These are phyloP conservation scores for Alternaria rosae DNA, from an alignment of 2,329 filamentous ascomycete genomes.

Conservation along the genomic window DNA sequence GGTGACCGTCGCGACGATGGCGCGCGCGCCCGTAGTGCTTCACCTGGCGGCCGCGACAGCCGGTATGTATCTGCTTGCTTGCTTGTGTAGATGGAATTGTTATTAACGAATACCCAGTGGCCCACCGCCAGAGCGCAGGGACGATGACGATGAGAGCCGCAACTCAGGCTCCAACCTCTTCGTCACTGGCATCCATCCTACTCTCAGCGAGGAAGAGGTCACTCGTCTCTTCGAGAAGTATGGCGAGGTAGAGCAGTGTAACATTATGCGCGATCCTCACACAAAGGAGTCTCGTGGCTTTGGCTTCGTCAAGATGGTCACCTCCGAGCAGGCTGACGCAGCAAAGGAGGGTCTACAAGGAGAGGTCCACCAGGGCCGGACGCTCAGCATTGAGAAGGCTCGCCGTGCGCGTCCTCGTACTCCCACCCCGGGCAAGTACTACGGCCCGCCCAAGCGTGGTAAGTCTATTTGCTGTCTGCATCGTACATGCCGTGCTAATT, in stretches of 20 bases:
- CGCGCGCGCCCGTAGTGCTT: slow-evolving; percentile 69
- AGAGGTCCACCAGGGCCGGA: slow-evolving; percentile 93
- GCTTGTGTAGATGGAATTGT: slow-evolving; percentile 3
- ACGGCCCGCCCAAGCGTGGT: slow-evolving; percentile 97
- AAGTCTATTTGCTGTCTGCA: slow-evolving; percentile 48
- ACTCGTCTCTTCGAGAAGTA: slow-evolving; percentile 98
- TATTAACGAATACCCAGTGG: slow-evolving; percentile 50
- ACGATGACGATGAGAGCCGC: slow-evolving; percentile 80
- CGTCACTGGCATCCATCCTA: slow-evolving; percentile 96
- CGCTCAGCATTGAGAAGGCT: slow-evolving; percentile 98
- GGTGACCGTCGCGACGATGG: slow-evolving; percentile 60
- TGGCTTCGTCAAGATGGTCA: slow-evolving; percentile 99
- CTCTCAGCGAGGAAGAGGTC: slow-evolving; percentile 87
- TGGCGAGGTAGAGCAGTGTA: slow-evolving; percentile 97
- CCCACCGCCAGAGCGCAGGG: slow-evolving; percentile 56
- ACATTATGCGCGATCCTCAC: slow-evolving; percentile 99
- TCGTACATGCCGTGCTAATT: slow-evolving; percentile 18
- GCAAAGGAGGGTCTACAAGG: slow-evolving; percentile 96
- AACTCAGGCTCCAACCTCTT: slow-evolving; percentile 99
- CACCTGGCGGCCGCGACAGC: slow-evolving; percentile 64
- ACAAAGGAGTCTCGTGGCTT: slow-evolving; percentile 98
- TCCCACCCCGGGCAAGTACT: slow-evolving; percentile 98
- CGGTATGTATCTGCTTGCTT: slow-evolving; percentile 35
- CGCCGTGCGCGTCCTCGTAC: slow-evolving; percentile 93
- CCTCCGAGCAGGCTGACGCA: slow-evolving; percentile 91